These are phyloP conservation scores for Neoascochyta sp. DNA, from an alignment of 2,329 filamentous ascomycete species.

Conservation along the genomic window DNA sequence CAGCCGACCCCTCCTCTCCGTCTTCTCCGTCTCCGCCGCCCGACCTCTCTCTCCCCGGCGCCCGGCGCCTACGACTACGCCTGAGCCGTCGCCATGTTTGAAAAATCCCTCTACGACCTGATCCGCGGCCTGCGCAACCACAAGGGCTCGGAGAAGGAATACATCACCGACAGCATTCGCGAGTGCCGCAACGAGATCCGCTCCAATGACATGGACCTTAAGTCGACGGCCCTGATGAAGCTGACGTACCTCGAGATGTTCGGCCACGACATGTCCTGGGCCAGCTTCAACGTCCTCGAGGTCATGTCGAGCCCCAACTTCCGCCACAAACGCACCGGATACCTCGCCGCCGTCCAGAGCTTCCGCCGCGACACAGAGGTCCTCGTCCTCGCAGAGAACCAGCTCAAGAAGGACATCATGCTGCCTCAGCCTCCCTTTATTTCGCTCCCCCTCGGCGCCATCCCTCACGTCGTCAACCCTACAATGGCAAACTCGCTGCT, in stretches of 20 bases:
- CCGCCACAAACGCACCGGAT: slow-evolving; percentile 90
- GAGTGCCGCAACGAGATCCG: slow-evolving; percentile 94
- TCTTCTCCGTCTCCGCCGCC: slow-evolving; percentile 17
- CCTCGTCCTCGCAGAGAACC: slow-evolving; percentile 92
- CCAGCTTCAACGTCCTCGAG: slow-evolving; percentile 95
- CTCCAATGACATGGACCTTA: slow-evolving; percentile 94
- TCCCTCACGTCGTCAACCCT: slow-evolving; percentile 93
- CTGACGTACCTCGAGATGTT: slow-evolving; percentile 99
- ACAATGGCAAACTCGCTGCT: slow-evolving; percentile 88
- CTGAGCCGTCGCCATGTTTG: slow-evolving; percentile 67
- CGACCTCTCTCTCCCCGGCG: slow-evolving; percentile 6
- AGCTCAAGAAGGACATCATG: slow-evolving; percentile 89
- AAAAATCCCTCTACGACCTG: slow-evolving; percentile 98
- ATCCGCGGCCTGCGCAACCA: slow-evolving; percentile 93
- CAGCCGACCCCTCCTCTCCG: slow-evolving; percentile 34
- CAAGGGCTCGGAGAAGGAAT: slow-evolving; percentile 91
- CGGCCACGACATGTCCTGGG: slow-evolving; percentile 99
- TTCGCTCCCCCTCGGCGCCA: slow-evolving; percentile 77
- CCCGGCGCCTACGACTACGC: background rate
- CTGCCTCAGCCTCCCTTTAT: slow-evolving; percentile 71
- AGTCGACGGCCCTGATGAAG: slow-evolving; percentile 92
- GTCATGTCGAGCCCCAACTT: slow-evolving; percentile 98
- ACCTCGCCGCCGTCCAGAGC: slow-evolving; percentile 91
- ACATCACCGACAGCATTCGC: slow-evolving; percentile 87
- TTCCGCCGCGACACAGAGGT: slow-evolving; percentile 95